Base-by-base conservation (phyloP, 345 rosid genomes). In the Hibiscus trionum region DNA sequence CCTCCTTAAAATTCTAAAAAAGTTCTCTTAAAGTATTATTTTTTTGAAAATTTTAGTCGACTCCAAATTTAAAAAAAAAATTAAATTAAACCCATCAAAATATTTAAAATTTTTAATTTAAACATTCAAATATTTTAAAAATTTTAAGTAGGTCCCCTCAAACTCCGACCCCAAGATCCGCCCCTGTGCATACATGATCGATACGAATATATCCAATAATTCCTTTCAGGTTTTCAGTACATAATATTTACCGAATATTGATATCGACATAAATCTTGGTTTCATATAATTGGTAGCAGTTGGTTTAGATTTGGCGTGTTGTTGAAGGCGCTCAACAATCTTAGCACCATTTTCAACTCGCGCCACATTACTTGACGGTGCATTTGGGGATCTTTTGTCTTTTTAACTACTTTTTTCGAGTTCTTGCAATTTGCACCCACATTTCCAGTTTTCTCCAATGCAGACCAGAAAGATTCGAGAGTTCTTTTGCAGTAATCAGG, bases 291-390 rank as follows among this genome's bases (percentile, higher is more conserved):
- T 78, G 81, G 88, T 73, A 80, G 90, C 76, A 84, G 95, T 86
- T 81, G 69, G 75, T 17, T 46, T 72, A 26, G 67, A 56, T 74
- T 84, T 82, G 81, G 75, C 80, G 73, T 69, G 72, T 81, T 57
- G 80, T 80, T 76, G 76, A 75, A 86, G 86, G 60, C 80, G 93
- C 80, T 81, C 90, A 86, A 80, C 87, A 73, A 75, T 70, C 69
- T 78, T 73, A 74, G 74, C 71, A 55, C 57, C 66, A 76, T 76
- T 52, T 56, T 81, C 86, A 82, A 86, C 72, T 80, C 62, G 66
- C 75, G 59, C 81, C 77, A 71, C 75, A 77, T 80, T 76, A 58
- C 29, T 70, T 75, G 60, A 84, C 81, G 68, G 68, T 70, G 91
- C 80, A 85, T 89, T 83, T 87, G 81, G 70, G 65, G 63, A 33